Percentiles rank a stretch among this genome's conserved stretches.
phyloP scores from a whole-genome alignment of 1,139 yeast genomes.

The Suhomyces yuchorum region DNA sequence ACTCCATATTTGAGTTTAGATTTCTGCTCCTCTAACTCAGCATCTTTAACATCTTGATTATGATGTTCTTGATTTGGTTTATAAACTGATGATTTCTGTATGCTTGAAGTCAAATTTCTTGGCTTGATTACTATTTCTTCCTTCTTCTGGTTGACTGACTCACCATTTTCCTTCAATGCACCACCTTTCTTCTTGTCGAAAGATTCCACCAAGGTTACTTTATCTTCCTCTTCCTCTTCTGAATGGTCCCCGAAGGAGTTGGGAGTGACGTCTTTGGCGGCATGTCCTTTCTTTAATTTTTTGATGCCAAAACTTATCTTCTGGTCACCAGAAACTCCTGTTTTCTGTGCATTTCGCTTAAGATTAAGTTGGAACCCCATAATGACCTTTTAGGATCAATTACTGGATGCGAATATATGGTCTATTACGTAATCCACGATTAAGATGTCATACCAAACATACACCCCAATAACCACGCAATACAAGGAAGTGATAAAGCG shows the following conservation, averaged over 20 bases:
- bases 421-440: not conserved
- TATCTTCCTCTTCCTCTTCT: conserved; percentile 19
- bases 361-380: conserved; percentile 31
- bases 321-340: conserved; percentile 7
- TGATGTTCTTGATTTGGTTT: conserved; percentile 16
- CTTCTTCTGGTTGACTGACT: conserved; percentile 17
- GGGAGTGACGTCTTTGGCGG: not conserved
- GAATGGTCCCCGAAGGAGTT: conserved; percentile 21
- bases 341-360: conserved; percentile 16
- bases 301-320: conserved; percentile 4
- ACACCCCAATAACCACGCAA: no score
- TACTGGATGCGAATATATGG: not conserved
- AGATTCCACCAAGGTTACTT: conserved; percentile 10
- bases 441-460: no score
- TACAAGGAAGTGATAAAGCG: no score
- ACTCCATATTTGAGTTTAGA: conserved; percentile 24
- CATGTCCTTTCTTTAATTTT: not conserved
- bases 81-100: conserved; percentile 6
- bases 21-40: conserved; percentile 14
- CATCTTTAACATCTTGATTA: conserved; percentile 7
- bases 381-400: not conserved
- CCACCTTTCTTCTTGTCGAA: conserved; percentile 21
- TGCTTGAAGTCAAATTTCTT: conserved; percentile 11
- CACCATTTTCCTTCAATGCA: conserved; percentile 23
- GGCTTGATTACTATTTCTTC: conserved; percentile 25